These are phyloP conservation scores for Pisolithus thermaeus DNA, from an alignment of 1,284 basidiomycete genomes.

Conservation along the genomic window DNA sequence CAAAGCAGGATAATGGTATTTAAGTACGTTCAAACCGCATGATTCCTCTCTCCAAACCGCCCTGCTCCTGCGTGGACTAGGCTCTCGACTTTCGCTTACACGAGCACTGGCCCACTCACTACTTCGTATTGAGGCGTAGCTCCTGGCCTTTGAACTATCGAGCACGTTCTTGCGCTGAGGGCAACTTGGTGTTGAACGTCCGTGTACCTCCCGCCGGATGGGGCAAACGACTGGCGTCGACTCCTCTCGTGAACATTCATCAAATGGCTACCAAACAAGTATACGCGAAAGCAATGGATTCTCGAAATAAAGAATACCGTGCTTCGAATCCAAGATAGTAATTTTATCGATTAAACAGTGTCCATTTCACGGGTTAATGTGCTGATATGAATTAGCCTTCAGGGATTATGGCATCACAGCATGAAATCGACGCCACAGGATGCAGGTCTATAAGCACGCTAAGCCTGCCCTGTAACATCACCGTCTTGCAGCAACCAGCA, in stretches of 20 bases:
- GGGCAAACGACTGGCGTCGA: too few relatives aligned
- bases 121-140: too few relatives aligned
- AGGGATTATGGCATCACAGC: constrained; percentile 73
- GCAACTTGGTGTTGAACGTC: neutral
- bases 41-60: too few relatives aligned
- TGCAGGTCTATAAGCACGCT: constrained; percentile 85
- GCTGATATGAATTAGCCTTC: neutral
- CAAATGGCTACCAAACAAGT: constrained; percentile 80
- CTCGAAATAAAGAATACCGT: constrained; percentile 81
- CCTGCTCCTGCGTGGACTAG: too few relatives aligned
- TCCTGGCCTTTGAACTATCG: too few relatives aligned
- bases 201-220: too few relatives aligned
- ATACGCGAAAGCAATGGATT: constrained; percentile 81
- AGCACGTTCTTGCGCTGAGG: neutral
- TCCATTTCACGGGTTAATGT: constrained; percentile 9
- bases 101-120: too few relatives aligned
- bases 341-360: constrained; percentile 82
- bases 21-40: too few relatives aligned
- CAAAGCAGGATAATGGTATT: too few relatives aligned
- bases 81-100: too few relatives aligned
- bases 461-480: constrained; percentile 39
- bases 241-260: constrained; percentile 51
- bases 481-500: neutral
- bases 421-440: constrained; percentile 83
- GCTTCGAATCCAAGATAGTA: constrained; percentile 77